Conservation (phyloP, 2,329 filamentous ascomycete species). For the Diaporthe sp. region DNA sequence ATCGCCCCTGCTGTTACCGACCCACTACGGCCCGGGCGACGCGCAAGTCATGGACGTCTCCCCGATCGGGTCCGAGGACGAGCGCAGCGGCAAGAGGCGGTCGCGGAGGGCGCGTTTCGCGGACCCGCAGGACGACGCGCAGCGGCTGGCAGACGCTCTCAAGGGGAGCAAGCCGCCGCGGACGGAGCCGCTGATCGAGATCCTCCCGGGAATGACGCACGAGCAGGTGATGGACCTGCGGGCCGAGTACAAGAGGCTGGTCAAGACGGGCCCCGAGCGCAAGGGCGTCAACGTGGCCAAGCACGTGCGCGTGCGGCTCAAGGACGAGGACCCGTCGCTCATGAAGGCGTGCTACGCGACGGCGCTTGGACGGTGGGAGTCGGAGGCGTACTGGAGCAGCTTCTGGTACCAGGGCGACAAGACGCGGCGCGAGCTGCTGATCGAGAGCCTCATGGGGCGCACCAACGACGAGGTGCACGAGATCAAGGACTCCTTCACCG, state of each 20-base stretch:
- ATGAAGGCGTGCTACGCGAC: conserved; percentile 94
- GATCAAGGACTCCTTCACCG: conserved; percentile 90
- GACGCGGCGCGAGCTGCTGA: conserved; percentile 87
- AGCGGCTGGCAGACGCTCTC: conserved; percentile 81
- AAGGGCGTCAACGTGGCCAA: conserved; percentile 89
- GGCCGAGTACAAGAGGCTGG: conserved; percentile 90
- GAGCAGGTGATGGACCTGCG: conserved; percentile 90
- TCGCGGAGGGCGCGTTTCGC: conserved; percentile 82
- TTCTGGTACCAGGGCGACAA: conserved; percentile 96
- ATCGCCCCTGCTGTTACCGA: conserved; percentile 76
- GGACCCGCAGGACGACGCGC: conserved; percentile 84
- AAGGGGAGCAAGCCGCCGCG: conserved; percentile 76
- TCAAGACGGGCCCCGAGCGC: conserved; percentile 80
- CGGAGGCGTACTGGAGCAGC: conserved; percentile 97
- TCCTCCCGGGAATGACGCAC: conserved; percentile 86
- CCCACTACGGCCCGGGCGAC: conserved; percentile 65
- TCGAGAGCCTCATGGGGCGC: conserved; percentile 92
- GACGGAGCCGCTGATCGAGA: conserved; percentile 80
- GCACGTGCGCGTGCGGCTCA: conserved; percentile 83
- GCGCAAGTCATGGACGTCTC: conserved; percentile 65
- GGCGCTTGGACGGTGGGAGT: conserved; percentile 90
- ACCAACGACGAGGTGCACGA: conserved; percentile 87
- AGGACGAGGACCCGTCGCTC: conserved; percentile 80
- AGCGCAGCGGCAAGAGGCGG: conserved; percentile 59
- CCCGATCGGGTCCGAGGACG: conserved; percentile 65